A percentile compares a stretch with the other conserved stretches of the same genome.
Conservation (phyloP, 2,329 filamentous ascomycete genomes). For the Aspergillus brunneoviolaceus region DNA sequence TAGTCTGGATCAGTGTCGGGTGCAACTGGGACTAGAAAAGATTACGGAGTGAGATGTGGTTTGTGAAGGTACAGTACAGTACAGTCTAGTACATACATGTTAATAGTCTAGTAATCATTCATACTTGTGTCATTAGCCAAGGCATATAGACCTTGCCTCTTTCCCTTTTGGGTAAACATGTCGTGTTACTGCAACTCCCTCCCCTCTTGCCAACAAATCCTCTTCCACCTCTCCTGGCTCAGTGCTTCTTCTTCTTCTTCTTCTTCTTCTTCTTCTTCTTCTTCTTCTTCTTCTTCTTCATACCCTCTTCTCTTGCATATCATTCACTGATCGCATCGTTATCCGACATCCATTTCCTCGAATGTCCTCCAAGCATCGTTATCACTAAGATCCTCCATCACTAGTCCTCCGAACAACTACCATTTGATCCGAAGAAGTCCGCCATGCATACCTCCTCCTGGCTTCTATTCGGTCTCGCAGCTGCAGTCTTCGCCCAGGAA, state of each 20-base stretch:
- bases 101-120: too few relatives aligned
- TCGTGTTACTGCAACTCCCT: too few relatives aligned
- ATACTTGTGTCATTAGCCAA: too few relatives aligned
- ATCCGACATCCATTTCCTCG: not conserved
- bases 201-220: too few relatives aligned
- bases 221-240: too few relatives aligned
- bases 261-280: too few relatives aligned
- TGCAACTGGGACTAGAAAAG: constrained; percentile 17
- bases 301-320: not conserved
- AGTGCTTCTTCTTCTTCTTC: too few relatives aligned
- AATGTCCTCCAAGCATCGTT: not conserved
- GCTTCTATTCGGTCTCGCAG: not conserved
- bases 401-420: not conserved
- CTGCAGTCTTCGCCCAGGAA: constrained; percentile 6
- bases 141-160: too few relatives aligned
- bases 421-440: not conserved
- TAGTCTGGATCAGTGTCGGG: constrained; percentile 25
- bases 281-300: too few relatives aligned
- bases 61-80: too few relatives aligned
- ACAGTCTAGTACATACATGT: too few relatives aligned
- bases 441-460: constrained; percentile 7
- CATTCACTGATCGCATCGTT: not conserved
- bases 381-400: not conserved
- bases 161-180: too few relatives aligned
- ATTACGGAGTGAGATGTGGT: not conserved